Percentiles rank a stretch among this genome's conserved stretches.
These are phyloP conservation scores for Aspergillus heteromorphus DNA, from an alignment of 495 filamentous ascomycete species.

Conservation along the genomic window DNA sequence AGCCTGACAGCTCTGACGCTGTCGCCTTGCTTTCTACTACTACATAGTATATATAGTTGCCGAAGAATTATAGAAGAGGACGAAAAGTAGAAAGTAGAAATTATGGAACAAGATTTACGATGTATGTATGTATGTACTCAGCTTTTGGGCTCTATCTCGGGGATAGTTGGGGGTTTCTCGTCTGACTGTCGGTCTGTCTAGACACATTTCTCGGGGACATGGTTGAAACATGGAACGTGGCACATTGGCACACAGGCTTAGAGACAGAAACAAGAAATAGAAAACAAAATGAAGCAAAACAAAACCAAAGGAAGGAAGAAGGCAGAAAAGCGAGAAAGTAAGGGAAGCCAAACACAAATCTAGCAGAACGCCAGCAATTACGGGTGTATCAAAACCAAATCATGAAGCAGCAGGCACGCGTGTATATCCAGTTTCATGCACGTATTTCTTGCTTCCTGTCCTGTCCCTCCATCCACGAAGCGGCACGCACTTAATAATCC, in stretches of 20 bases:
- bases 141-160: too few species aligned
- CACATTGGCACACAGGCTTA: too few species aligned
- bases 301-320: background rate
- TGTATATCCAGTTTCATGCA: background rate
- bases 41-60: too few species aligned
- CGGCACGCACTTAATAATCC: slow-evolving; percentile 7
- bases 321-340: background rate
- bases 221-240: background rate
- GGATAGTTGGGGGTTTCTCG: too few species aligned
- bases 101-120: too few species aligned
- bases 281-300: background rate
- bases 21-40: too few species aligned
- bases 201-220: background rate
- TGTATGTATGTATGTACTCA: too few species aligned
- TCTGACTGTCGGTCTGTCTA: too few species aligned
- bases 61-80: too few species aligned
- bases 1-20: too few species aligned
- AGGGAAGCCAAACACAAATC: background rate
- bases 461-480: too few species aligned
- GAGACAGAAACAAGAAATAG: background rate
- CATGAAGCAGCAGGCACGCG: background rate
- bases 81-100: too few species aligned
- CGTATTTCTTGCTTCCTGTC: background rate
- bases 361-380: background rate
- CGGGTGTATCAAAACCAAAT: background rate